Base-by-base conservation (phyloP, 495 filamentous ascomycete species). In the Articulospora tetracladia region DNA sequence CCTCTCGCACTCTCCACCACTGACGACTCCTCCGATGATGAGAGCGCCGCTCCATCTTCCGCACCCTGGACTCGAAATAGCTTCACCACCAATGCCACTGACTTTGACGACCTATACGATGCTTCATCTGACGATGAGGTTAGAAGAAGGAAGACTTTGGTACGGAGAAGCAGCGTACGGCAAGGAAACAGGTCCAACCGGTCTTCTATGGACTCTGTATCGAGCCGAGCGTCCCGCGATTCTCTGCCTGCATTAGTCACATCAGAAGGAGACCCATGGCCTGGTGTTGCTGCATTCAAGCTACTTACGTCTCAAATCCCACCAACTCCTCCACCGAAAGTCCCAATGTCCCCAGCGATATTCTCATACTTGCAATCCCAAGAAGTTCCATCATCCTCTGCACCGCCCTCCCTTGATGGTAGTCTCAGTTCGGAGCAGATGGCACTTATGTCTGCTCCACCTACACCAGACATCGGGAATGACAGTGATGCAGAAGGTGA, bases 91-190 rank as follows among this genome's bases (percentile, higher is more conserved):
- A 77, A 82, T 51, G 79, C 72, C 44, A 84, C 79, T 62, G 86
- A 89, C 30, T 93, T 92, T 68, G 91, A 94, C 68, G 91, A 94
- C 59, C 73, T 97, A 22, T 95, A 96, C 66, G 91, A 96, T 70
- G 79, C 89, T 30, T 90, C 89, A 8, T 85, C 88, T 47, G 83
- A 88, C 55, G 91, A 95, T 47, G 82, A 86, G 6, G 26, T 32
- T 3, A 27, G 57, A 23, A 61, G 59, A 46, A 65, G 66, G 70
- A 76, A 34, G 44, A 32, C 22, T 10, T 11, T 62, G 15, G 62
- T 73, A 12, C 28, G 64, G 17, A 68, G 76, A 22, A 65, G 80
- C 63, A 71, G 74, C 47, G 78, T 78, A 15, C 70, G 34, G 77
- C 53, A 34, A 8, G 11, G 74, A 62, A 56, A 48, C 19, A 49